Base-by-base conservation (phyloP, 306 rosid species). In the Sesbania bispinosa region DNA sequence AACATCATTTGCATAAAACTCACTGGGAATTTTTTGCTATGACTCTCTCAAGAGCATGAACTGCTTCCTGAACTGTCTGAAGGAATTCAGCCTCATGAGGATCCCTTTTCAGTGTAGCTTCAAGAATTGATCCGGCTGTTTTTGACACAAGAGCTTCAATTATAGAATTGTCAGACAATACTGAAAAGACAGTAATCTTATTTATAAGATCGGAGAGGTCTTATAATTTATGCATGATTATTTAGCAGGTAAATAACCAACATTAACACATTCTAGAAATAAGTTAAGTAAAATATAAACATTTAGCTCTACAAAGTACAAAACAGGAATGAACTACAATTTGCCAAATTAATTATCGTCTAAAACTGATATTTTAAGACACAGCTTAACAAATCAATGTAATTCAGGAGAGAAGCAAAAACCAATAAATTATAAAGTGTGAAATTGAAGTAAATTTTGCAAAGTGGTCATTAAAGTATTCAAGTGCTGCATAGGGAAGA, bases 1-100 rank as follows among this genome's bases (percentile, higher is more conserved):
- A 52, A 30, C 60, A 43, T 48, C 73, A 62, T 47, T 36, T 53
- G 41, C 62, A 51, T 47, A 69, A 13, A 77, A 88, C 94, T 79
- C 80, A 90, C 97, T 86, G 92, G 23, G 97, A 81, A 81, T 90
- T 90, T 82, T 90, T 90, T 1, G 97, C 94, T 76, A 90, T 88
- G 72, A 88, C 97, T 83, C 97, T 82, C 84, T 90, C 97, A 69
- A 90, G 86, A 75, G 97, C 97, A 69, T 90, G 89, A 59, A 88
- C 94, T 6, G 68, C 78, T 85, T 86, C 94, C 77, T 90, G 97
- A 43, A 90, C 88, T 26, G 89, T 83, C 77, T 90, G 97, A 55
- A 90, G 82, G 78, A 90, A 90, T 70, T 90, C 97, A 55, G 71
- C 79, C 81, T 90, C 97, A 24, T 88, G 89, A 75, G 97, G 94